Conservation (phyloP, 176 grass and related monocot species). For the Bromus sterilis region DNA sequence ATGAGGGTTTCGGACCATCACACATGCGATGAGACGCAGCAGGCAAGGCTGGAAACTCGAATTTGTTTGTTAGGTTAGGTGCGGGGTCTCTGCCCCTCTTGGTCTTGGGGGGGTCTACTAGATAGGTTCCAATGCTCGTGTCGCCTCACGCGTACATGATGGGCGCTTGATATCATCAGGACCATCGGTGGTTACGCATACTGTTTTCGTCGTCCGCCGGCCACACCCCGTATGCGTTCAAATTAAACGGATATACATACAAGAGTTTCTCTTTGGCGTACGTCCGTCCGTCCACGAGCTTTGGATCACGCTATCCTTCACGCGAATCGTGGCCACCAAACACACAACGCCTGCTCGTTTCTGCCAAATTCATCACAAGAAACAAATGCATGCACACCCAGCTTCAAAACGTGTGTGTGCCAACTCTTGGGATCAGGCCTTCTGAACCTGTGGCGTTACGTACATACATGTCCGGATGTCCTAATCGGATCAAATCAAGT, state of each 20-base stretch:
- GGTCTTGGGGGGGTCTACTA: neutral
- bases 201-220: constrained; percentile 1
- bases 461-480: neutral
- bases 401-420: neutral
- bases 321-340: neutral
- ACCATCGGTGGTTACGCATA: constrained; percentile 24
- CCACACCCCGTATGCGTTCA: neutral
- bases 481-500: neutral
- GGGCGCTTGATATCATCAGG: neutral
- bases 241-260: neutral
- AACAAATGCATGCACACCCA: neutral
- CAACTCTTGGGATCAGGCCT: neutral
- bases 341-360: neutral
- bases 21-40: neutral
- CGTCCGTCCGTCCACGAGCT: neutral
- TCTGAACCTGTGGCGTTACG: neutral
- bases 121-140: neutral
- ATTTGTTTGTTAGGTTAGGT: neutral
- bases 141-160: constrained; percentile 25
- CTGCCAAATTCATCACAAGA: neutral
- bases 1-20: neutral
- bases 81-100: no score
- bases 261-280: neutral
- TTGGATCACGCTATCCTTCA: neutral
- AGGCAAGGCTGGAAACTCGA: neutral